These are phyloP conservation scores for Septoria linicola DNA, from an alignment of 2,329 filamentous ascomycete species.

Conservation along the genomic window DNA sequence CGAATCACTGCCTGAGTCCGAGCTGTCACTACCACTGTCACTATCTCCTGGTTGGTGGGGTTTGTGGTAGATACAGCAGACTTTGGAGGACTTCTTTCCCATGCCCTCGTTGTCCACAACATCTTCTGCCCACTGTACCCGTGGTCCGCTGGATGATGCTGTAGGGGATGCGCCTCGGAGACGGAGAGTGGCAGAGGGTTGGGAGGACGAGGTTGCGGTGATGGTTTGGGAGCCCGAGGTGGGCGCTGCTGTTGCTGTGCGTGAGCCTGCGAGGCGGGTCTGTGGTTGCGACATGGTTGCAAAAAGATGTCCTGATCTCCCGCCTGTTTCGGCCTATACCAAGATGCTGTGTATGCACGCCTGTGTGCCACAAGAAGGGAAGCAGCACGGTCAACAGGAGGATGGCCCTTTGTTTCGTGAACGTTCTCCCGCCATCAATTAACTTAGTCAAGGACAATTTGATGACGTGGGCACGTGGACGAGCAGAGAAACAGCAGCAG, in stretches of 20 bases:
- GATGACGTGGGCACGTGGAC: no score
- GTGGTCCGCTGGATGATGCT: slow-evolving; percentile 49
- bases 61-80: slow-evolving; percentile 99
- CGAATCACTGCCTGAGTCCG: slow-evolving; percentile 55
- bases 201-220: slow-evolving; percentile 29
- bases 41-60: slow-evolving; percentile 80
- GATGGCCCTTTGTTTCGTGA: no score
- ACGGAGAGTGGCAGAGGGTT: slow-evolving; percentile 37
- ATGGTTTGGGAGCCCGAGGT: slow-evolving; percentile 38
- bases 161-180: slow-evolving; percentile 41
- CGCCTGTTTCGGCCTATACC: no score
- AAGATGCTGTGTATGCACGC: no score
- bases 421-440: no score
- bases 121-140: slow-evolving; percentile 88
- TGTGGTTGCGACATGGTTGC: slow-evolving; percentile 2
- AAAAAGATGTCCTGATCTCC: neutral
- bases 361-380: no score
- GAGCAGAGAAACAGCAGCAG: no score
- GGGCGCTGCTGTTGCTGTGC: slow-evolving; percentile 27
- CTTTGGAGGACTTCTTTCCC: slow-evolving; percentile 92
- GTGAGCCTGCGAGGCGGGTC: slow-evolving; percentile 10
- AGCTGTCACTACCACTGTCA: slow-evolving; percentile 64
- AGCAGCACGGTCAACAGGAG: no score
- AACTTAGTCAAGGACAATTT: no score
- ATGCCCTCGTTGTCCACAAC: slow-evolving; percentile 95